Conservation (phyloP, 345 rosid genomes). For the Salix caprea region DNA sequence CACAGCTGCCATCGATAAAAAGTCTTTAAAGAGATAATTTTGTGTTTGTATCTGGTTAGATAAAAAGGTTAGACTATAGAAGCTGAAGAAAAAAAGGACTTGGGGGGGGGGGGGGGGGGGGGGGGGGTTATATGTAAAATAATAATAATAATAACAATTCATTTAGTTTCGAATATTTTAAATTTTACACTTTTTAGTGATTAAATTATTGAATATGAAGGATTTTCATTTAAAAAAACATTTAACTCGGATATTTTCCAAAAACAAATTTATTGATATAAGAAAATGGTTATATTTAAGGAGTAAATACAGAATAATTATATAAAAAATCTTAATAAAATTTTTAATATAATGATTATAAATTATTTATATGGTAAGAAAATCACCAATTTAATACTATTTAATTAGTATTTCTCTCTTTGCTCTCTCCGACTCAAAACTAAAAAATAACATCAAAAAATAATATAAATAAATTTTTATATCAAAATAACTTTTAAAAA, state of each 20-base stretch:
- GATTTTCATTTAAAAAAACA: neutral
- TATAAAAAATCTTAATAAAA: neutral
- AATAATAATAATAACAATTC: neutral
- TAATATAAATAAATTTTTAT: too few species aligned
- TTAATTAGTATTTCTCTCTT: too few species aligned
- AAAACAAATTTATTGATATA: too few species aligned
- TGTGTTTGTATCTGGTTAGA: neutral
- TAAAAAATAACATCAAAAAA: too few species aligned
- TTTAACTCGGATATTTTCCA: neutral
- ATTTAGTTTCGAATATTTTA: neutral
- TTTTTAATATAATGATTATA: neutral
- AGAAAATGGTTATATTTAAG: too few species aligned
- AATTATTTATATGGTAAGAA: neutral
- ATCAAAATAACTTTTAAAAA: too few species aligned
- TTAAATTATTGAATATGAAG: neutral
- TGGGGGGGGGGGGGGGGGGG: neutral
- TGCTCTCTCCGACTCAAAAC: too few species aligned
- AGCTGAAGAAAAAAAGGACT: neutral
- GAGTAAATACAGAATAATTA: neutral
- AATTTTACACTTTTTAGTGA: neutral
- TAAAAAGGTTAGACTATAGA: neutral
- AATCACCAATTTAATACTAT: neutral
- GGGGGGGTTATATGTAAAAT: neutral
- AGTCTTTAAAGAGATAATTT: neutral
- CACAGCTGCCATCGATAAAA: neutral